Evolutionary conservation across 805 yeast species (phyloP), one percentile per base, ranked within the genome.

Genomic region (Spathaspora sp.): DNA sequence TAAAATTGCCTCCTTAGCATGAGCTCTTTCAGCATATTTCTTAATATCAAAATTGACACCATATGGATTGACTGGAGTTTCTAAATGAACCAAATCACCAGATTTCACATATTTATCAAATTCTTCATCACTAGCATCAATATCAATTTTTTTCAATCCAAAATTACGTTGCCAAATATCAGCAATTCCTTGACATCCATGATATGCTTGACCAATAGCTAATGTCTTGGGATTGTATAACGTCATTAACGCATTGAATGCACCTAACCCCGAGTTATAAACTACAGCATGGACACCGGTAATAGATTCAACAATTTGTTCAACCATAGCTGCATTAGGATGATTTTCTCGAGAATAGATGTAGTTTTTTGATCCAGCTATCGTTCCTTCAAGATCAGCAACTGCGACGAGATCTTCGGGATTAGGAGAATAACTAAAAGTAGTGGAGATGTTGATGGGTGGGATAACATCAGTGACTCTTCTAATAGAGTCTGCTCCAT

Each of bases 31-130:
- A 3, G 89, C 92, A 61, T 79, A 86, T 47, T 78, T 66, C 42
- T 70, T 66, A 51, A 92, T 79, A 64, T 88, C 89, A 57, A 75
- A 76, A 12, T 85, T 79, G 2, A 75, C 70, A 1, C 96, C 96
- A 49, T 76, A 81, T 16, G 97, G 97, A 67, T 92, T 92, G 32
- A 89, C 85, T 0, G 97, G 97, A 0, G 96, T 82, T 68, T 90
- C 97, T 47, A 90, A 61, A 64, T 90, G 97, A 26, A 93, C 77
- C 29, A 92, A 65, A 64, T 93, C 97, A 83, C 97, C 61, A 35
- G 50, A 42, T 71, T 69, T 49, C 3, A 73, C 69, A 5, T 76
- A 82, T 40, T 67, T 62, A 43, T 68, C 72, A 20, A 20, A 20
- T 19, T 42, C 44, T 3, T 23, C 44, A 23, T 19, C 29, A 3